These are phyloP conservation scores for Canavalia ensiformis DNA, from an alignment of 306 rosid species.

Conservation along the genomic window DNA sequence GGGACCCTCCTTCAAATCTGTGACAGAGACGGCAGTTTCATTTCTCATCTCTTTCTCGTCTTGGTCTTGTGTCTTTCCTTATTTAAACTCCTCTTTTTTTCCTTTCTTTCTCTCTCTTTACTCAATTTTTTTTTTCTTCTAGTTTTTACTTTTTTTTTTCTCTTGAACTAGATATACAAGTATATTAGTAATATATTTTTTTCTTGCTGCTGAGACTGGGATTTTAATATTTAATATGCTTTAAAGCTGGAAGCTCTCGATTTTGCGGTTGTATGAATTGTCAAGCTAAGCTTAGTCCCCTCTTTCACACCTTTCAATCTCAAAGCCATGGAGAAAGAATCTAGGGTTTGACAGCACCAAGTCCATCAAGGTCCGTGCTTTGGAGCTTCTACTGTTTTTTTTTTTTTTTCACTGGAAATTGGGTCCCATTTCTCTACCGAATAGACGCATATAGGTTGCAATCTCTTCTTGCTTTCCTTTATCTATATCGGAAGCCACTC, in stretches of 20 bases:
- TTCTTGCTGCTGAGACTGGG: neutral
- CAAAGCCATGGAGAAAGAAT: slow-evolving; percentile 64
- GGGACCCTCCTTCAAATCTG: slow-evolving; percentile 71
- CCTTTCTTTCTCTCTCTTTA: slow-evolving; percentile 15
- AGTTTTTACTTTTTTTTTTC: slow-evolving; percentile 1
- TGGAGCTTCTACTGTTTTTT: slow-evolving; percentile 32
- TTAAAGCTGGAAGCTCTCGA: slow-evolving; percentile 56
- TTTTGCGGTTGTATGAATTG: slow-evolving; percentile 56
- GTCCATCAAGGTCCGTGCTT: slow-evolving; percentile 62
- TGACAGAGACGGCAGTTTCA: slow-evolving; percentile 71
- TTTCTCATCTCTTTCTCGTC: slow-evolving; percentile 45
- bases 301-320: slow-evolving; percentile 72
- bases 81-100: slow-evolving; percentile 44
- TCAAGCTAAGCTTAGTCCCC: slow-evolving; percentile 58
- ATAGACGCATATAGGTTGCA: slow-evolving; percentile 40
- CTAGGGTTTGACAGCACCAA: slow-evolving; percentile 76
- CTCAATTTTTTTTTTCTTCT: slow-evolving; percentile 4
- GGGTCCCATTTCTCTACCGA: slow-evolving; percentile 8
- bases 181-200: neutral
- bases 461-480: slow-evolving; percentile 21
- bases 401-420: slow-evolving; percentile 25
- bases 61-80: slow-evolving; percentile 33
- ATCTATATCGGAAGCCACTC: neutral
- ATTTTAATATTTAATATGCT: slow-evolving; percentile 27
- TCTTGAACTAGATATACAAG: neutral